A percentile compares a stretch with the other conserved stretches of the same genome.
Evolutionary conservation across 305 asterid species (phyloP).

Genomic region (Rubia balearica): DNA sequence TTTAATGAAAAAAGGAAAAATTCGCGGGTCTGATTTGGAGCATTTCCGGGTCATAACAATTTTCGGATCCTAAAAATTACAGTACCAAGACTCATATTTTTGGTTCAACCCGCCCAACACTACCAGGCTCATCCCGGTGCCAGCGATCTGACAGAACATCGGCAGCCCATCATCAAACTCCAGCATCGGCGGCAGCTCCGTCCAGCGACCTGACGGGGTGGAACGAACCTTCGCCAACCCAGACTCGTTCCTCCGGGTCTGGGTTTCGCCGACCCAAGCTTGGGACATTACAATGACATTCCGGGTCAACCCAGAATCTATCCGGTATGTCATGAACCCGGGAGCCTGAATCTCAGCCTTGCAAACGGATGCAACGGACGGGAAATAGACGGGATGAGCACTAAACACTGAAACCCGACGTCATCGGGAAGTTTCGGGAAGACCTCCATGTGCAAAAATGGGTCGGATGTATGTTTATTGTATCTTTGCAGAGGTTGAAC

Average conservation of each 20-base stretch:
- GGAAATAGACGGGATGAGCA: constrained; percentile 37
- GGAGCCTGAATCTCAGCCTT: constrained; percentile 36
- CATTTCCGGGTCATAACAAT: too few species aligned
- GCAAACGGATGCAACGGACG: constrained; percentile 51
- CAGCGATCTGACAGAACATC: constrained; percentile 55
- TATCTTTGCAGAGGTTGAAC: neutral
- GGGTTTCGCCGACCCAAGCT: constrained; percentile 30
- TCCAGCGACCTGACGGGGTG: constrained; percentile 49
- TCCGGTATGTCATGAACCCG: constrained; percentile 53
- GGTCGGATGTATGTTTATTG: neutral
- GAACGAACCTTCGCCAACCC: constrained; percentile 21
- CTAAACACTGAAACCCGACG: constrained; percentile 50
- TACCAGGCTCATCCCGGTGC: constrained; percentile 51
- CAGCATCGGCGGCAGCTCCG: constrained; percentile 48
- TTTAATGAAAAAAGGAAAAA: too few species aligned
- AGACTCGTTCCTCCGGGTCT: constrained; percentile 10
- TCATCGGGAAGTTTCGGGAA: constrained; percentile 59
- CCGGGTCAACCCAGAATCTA: constrained; percentile 30
- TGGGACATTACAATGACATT: constrained; percentile 48
- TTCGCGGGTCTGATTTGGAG: too few species aligned
- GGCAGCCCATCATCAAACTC: constrained; percentile 54
- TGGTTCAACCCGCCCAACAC: constrained; percentile 72
- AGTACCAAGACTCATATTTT: too few species aligned
- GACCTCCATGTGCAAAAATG: constrained; percentile 30
- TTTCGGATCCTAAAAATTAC: too few species aligned